Evolutionary conservation across 1,139 yeast species (phyloP), one percentile per base, ranked within the genome.

Genomic region (Sugiyamaella japonica): DNA sequence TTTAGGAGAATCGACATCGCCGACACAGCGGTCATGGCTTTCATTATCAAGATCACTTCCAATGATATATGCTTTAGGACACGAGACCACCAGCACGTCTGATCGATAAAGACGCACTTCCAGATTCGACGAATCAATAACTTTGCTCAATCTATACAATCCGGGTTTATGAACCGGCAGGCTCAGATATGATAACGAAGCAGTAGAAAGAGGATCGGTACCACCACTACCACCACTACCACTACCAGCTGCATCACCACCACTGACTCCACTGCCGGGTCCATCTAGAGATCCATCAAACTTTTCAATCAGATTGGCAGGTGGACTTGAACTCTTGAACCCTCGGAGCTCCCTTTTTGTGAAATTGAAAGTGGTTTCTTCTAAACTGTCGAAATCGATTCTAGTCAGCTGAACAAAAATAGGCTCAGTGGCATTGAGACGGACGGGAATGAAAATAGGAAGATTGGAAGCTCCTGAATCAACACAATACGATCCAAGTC

Each of bases 371-470:
- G 75, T 66, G 1, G 75, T 69, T 10, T 78, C 70, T 52, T 77
- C 76, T 60, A 81, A 80, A 5, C 82, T 70, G n/a, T 76, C 79
- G 5, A 89, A 78, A 54, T 84, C 83, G 7, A 78, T 79, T 65
- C 81, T 81, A 59, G 83, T 79, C 41, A 91, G 68, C 66, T 88
- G 93, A 45, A 93, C 71, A 54, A 72, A 76, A 1, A 85, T 85
- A 2, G 96, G 79, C 45, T 84, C 86, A 2, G 97, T 84, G 15
- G 97, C 85, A 64, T 93, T 91, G 63, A 90, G 80, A 61, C 86
- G 83, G 17, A 93, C 76, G 3, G 98, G 97, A 60, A 91, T 77
- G 4, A 66, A 59, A 34, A 62, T 62, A n/a, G 64, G 61, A 32
- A 66, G 61, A 17, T 50, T 62, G 37, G 63, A 62, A 10, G 67